phyloP scores from a whole-genome alignment of 2,329 filamentous ascomycete species.

The Neonectria ditissima region DNA sequence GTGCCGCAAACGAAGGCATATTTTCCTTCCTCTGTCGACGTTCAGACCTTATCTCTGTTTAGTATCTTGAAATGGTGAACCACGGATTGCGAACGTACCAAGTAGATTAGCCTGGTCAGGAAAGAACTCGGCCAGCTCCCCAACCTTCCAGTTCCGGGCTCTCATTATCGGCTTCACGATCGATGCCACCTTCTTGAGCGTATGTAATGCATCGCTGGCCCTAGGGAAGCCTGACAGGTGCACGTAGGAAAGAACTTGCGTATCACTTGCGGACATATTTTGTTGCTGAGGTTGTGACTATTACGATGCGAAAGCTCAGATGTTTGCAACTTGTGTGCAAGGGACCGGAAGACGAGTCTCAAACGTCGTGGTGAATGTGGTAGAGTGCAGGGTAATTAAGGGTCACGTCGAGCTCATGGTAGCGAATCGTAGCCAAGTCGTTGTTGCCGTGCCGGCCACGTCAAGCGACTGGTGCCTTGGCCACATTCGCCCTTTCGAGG shows the following conservation, averaged over 20 bases:
- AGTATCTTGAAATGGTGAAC: not conserved
- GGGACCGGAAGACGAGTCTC: not conserved
- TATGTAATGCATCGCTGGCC: constrained; percentile 64
- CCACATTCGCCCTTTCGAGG: constrained; percentile 25
- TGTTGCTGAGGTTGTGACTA: constrained; percentile 5
- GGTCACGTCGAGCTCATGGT: constrained; percentile 1
- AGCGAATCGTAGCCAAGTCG: not conserved
- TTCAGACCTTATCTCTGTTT: constrained; percentile 72
- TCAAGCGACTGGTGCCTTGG: constrained; percentile 43
- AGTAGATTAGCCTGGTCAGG: constrained; percentile 79
- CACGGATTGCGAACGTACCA: constrained; percentile 58
- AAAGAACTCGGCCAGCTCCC: constrained; percentile 85
- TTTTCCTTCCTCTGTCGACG: constrained; percentile 79
- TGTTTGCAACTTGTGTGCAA: constrained; percentile 19
- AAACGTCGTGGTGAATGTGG: constrained; percentile 1
- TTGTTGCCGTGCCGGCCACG: constrained; percentile 30
- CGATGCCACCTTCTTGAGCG: constrained; percentile 84
- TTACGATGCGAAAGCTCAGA: constrained; percentile 9
- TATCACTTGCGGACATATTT: constrained; percentile 51
- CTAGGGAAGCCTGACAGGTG: constrained; percentile 62
- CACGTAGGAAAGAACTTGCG: constrained; percentile 60
- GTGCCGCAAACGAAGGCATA: constrained; percentile 85
- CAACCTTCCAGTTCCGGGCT: constrained; percentile 83
- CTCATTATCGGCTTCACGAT: constrained; percentile 96
- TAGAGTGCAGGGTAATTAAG: not conserved